phyloP scores from a whole-genome alignment of 1,284 basidiomycete species.

The Paramarasmius palmivorus region DNA sequence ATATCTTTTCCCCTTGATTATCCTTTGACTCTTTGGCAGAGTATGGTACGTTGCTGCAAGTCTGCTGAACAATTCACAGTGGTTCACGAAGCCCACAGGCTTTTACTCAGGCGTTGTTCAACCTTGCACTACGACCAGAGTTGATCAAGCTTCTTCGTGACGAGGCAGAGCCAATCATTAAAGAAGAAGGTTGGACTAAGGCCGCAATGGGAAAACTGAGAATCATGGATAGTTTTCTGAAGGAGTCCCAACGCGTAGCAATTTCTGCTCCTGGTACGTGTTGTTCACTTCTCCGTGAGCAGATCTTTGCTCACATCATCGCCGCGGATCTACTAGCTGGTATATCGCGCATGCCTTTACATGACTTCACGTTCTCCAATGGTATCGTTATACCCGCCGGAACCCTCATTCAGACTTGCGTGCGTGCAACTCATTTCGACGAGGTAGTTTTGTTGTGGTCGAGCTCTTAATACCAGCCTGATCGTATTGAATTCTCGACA shows the following conservation, averaged over 20 bases:
- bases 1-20: not conserved
- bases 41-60: not conserved
- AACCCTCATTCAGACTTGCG: conserved; percentile 19
- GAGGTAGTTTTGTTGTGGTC: too few species aligned
- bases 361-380: conserved; percentile 32
- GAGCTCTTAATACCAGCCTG: not conserved
- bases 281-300: not conserved
- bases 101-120: conserved; percentile 30
- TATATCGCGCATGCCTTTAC: conserved; percentile 21
- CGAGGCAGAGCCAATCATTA: conserved; percentile 29
- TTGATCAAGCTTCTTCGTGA: conserved; percentile 31
- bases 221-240: conserved; percentile 37
- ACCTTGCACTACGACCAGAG: conserved; percentile 32
- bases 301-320: too few species aligned
- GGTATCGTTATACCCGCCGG: conserved; percentile 30
- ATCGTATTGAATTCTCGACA: not conserved
- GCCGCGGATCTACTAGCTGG: too few species aligned
- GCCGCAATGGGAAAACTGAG: conserved; percentile 30
- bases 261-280: conserved; percentile 21
- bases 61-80: not conserved
- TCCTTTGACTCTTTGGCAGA: not conserved
- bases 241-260: conserved; percentile 29
- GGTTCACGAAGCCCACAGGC: conserved; percentile 17
- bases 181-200: conserved; percentile 36
- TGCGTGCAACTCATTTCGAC: conserved; percentile 21